Base-by-base conservation (phyloP, 2,329 filamentous ascomycete genomes). In the Monosporascus sp. region DNA sequence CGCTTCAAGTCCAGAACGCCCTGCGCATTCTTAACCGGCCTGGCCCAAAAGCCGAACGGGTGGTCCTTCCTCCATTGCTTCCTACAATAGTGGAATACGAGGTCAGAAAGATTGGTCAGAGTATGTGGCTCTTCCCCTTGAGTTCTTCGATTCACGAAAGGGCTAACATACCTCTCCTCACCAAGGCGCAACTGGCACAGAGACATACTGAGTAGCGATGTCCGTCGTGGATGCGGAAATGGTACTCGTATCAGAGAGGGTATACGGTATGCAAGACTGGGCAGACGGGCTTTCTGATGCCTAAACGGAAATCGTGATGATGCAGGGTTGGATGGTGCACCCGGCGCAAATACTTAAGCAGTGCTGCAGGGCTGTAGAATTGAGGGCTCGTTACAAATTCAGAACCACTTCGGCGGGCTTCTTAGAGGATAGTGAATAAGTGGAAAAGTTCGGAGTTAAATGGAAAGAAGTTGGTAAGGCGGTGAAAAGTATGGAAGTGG, bases 51-150 rank as follows among this genome's bases (percentile, higher is more conserved):
- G 57, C 94, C 94, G 67, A 99, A 99, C 0, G 95, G 95, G 67
- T 99, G 94, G 64, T 99, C 93, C 68, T 87, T 87, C 60, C 94
- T 86, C 94, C 94, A 99, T 75, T 96, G 91, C 76, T 96, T 97
- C 59, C 92, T 96, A 48, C 41, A 11, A 63, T 43, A 49, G n/a
- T 22, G 44, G 6, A 41, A 58, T 20, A 27, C 31, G 45, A 35
- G 9, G 22, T 24, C 19, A 37, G 41, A 60, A 43, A 56, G 51
- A 53, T 50, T 17, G 43, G 50, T 41, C 40, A 48, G 31, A 24
- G 14, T 22, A 19, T 45, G 19, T 41, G 7, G 16, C 27, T 20
- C n/a, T 22, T 19, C 17, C n/a, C 31, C 14, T 19, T 19, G 2
- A 19, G 9, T 7, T 41, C 16, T 11, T 38, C 20, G 41, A 52